A percentile compares a stretch with the other conserved stretches of the same genome.
These are phyloP conservation scores for Aphanomyces invadans DNA, from an alignment of 352 stramenopile genomes.

Conservation along the genomic window DNA sequence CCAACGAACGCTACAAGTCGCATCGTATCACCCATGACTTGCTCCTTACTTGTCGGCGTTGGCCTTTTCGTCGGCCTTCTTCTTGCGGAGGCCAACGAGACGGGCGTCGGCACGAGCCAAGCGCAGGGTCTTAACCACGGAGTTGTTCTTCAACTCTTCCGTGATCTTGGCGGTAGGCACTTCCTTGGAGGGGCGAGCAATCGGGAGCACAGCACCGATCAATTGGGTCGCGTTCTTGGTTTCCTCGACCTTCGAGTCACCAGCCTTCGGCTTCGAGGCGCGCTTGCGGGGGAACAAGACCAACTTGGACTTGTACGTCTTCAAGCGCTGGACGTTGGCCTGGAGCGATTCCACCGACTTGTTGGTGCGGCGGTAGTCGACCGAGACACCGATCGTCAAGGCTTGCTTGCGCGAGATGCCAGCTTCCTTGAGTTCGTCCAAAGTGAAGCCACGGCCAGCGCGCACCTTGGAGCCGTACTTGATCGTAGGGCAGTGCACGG, in stretches of 20 bases:
- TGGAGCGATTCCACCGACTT: slow-evolving; percentile 94
- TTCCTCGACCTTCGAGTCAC: slow-evolving; percentile 87
- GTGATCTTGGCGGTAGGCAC: slow-evolving; percentile 75
- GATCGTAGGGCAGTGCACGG: slow-evolving; percentile 97
- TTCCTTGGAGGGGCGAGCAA: slow-evolving; percentile 67
- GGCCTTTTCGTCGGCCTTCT: slow-evolving; percentile 84
- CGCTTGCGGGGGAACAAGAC: slow-evolving; percentile 98
- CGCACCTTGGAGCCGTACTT: slow-evolving; percentile 98
- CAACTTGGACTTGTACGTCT: slow-evolving; percentile 98
- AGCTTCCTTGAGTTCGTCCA: slow-evolving; percentile 98
- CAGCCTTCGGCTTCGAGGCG: slow-evolving; percentile 92
- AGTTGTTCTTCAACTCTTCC: slow-evolving; percentile 80
- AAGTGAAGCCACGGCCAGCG: slow-evolving; percentile 97
- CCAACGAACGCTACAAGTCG: slow-evolving; percentile 3
- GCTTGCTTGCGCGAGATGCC: slow-evolving; percentile 94
- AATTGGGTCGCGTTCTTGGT: slow-evolving; percentile 90
- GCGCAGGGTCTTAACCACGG: slow-evolving; percentile 75
- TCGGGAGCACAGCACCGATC: slow-evolving; percentile 66
- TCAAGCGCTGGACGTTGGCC: slow-evolving; percentile 97
- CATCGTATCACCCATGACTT: not conserved
- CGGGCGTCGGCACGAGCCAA: slow-evolving; percentile 78
- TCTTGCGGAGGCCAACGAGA: slow-evolving; percentile 84
- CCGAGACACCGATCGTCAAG: slow-evolving; percentile 95
- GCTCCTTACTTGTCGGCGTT: slow-evolving; percentile 58
- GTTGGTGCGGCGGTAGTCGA: slow-evolving; percentile 98